Base-by-base conservation (phyloP, 2,329 filamentous ascomycete species). In the Stemphylium beticola region DNA sequence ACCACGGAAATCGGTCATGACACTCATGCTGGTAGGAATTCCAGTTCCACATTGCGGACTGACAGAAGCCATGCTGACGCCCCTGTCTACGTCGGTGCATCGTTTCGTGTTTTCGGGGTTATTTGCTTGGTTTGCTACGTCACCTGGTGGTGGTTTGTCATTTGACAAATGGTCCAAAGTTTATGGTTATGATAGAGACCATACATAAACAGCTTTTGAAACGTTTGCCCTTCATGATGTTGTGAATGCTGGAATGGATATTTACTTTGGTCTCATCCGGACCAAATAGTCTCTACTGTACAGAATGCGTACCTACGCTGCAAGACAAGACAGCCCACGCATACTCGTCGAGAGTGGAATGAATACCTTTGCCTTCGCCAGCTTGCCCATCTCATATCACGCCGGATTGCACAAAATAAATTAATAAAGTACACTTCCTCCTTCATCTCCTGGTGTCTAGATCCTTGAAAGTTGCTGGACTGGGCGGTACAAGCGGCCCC, bases 401-500 rank as follows among this genome's bases (percentile, higher is more conserved):
- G 50, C 31, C 38, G 17, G 37, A 38, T 34, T 31, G 22, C 44
- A 43, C 31, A 34, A 22, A 39, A 41, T 20, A 17, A 24, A 42
- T 42, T 32, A 29, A 40, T 34, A 38, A 40, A 31, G 8, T 24
- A 24, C 22, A 29, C 46, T 39, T 18, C 15, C 7, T 32, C 33
- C 37, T 20, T 55, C 51, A 54, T 18, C 53, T 41, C 26, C 40
- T 36, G 0, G 9, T 18, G 10, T 65, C 62, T 4, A 64, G 9
- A 1, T 61, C 59, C 36, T 61, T 61, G 45, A 68, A 67, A 7
- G 58, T 59, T 1, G 69, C 66, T 3, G 70, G 68, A 10, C 59
- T 52, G 2, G 73, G 72, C 17, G 73, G 73, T 1, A 74, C 68
- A 2, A 75, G 43, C 1, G 73, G 73, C 0, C 71, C 72, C 57